Evolutionary conservation across 192 early-diverging fungal species (phyloP), one percentile per base, ranked within the genome.

Genomic region (Coemansia sp.): DNA sequence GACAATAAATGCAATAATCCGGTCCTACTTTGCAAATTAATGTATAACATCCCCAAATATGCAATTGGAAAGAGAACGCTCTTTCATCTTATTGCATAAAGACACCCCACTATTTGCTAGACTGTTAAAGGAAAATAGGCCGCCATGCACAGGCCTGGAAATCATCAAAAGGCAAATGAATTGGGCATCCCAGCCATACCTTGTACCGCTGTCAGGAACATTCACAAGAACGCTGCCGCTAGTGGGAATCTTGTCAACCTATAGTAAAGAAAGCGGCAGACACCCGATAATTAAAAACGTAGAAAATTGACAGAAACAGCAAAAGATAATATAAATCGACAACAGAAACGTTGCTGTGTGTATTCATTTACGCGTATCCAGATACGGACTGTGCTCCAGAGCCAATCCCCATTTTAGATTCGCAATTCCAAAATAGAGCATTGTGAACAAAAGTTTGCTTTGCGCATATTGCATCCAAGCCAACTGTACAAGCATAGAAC

Each of bases 191-290:
- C 23, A 16, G 32, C 57, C 75, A 60, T 86, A 89, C 91, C 76
- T 84, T 76, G 84, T 84, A 40, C 91, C 74, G 60, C 90, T 85
- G 49, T 93, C 93, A 23, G 95, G 95, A 13, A 98, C 87, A 39
- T 74, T 73, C 61, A 94, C 60, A 60, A 92, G 81, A 9, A 88
- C 90, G 47, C 81, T 77, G 13, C 93, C 92, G 11, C 83, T 60
- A n/a, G 96, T 84, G 48, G 92, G 91, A 56, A 89, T 79, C 61
- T 93, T 89, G 44, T 98, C 95, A 11, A 97, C 92, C 79, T 82
- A 82, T 59, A 41, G 26, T 12, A 59, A 0, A 58, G 6, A 59
- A 41, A 48, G 6, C 11, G 3, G 2, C 47, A 48, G 47, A 5
- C 47, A 32, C 4, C 1, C 32, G 4, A 32, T 32, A 32, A 32